Evolutionary conservation across 768 basidiomycete genomes (phyloP).

Genomic region (Phanerodontia chrysosporium): DNA sequence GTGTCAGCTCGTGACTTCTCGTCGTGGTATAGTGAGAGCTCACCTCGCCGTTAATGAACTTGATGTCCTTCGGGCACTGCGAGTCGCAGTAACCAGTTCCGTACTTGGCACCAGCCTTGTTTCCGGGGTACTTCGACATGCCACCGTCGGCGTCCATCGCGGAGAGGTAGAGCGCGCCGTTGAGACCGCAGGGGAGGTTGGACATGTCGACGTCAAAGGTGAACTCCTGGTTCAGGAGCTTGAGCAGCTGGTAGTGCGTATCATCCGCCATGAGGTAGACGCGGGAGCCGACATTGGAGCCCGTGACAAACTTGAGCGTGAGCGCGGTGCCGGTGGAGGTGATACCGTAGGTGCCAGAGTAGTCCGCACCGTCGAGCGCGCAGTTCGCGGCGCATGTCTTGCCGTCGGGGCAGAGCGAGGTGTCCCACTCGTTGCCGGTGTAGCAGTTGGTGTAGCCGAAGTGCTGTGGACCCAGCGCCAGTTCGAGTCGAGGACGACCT

Average conservation of each 20-base stretch:
- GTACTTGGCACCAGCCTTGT: constrained; percentile 53
- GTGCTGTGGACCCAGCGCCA: constrained; percentile 44
- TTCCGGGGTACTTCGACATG: constrained; percentile 40
- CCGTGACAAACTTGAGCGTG: constrained; percentile 30
- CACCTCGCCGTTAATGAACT: constrained; percentile 55
- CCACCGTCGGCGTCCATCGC: constrained; percentile 61
- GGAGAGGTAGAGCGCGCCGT: constrained; percentile 58
- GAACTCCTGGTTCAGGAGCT: constrained; percentile 53
- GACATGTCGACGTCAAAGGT: constrained; percentile 58
- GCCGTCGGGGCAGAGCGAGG: constrained; percentile 45
- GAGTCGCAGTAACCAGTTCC: constrained; percentile 65
- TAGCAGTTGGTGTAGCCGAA: constrained; percentile 38
- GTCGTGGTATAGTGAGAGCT: constrained; percentile 13
- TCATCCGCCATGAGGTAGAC: constrained; percentile 48
- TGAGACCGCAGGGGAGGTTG: constrained; percentile 54
- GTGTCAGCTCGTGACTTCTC: neutral
- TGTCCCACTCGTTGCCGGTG: constrained; percentile 54
- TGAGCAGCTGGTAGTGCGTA: constrained; percentile 43
- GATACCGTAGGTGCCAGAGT: constrained; percentile 30
- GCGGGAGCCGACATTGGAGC: constrained; percentile 32
- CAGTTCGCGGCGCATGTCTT: constrained; percentile 40
- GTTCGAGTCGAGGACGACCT: constrained; percentile 49
- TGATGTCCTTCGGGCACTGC: constrained; percentile 55
- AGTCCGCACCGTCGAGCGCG: constrained; percentile 32
- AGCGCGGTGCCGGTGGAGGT: constrained; percentile 28